Evolutionary conservation across 2,329 filamentous ascomycete genomes (phyloP), one percentile per base, ranked within the genome.

Genomic region (Orbilia quercus): DNA sequence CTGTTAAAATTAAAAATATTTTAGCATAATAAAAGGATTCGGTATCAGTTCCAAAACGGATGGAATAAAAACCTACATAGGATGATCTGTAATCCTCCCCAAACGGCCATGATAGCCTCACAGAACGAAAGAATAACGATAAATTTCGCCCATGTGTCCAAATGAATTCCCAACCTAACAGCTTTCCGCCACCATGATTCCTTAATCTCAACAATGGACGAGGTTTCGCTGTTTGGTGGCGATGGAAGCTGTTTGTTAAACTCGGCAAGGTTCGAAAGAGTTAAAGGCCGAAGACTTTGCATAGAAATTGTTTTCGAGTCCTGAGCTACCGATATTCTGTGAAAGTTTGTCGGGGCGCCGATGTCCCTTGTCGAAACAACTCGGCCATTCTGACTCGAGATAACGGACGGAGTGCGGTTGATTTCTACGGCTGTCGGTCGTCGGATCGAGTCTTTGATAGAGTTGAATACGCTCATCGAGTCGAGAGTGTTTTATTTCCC

Each of bases 51-150:
- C 5, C n/a, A n/a, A n/a, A n/a, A n/a, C n/a, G 28, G 9, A 31
- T 9, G 28, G 12, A 48, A 14, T 16, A 23, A 31, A 25, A 34
- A 69, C 69, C 51, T 51, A 73, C 69, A 65, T n/a, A 73, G 23
- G n/a, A 73, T 42, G 45, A 73, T 73, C 23, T 73, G 60, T 40
- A 73, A 53, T 14, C 69, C 69, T 34, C 69, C 69, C 69, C 69
- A 73, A 23, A 54, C 36, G 12, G 69, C 69, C 69, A 73, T 73
- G n/a, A 66, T 22, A 36, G 69, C 69, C 38, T 73, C 69, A 22
- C 69, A 73, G 34, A 73, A 73, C 6, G 51, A 50, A 55, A 73
- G 54, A 53, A 73, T 51, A 23, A 73, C 34, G 14, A 73, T 66
- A 25, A 73, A 73, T 11, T 62, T 51, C 7, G 54, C 69, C 69